phyloP scores from a whole-genome alignment of 2,329 filamentous ascomycete genomes.

The Ophiostoma sp. region DNA sequence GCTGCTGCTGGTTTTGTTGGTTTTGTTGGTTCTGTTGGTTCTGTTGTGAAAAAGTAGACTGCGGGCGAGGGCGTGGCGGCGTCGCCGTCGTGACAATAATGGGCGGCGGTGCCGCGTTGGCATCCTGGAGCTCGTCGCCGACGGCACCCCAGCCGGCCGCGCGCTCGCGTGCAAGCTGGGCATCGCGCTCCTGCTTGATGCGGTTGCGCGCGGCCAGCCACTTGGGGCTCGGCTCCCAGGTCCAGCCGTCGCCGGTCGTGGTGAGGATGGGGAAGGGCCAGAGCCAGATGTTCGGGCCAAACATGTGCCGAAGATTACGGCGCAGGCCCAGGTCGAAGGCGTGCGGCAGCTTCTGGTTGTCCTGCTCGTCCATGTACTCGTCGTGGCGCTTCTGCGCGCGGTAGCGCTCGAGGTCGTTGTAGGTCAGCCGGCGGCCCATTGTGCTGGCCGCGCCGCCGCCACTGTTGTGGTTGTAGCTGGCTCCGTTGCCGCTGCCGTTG shows the following conservation, averaged over 20 bases:
- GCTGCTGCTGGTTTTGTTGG: background rate
- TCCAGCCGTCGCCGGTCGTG: constrained; percentile 88
- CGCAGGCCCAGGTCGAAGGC: constrained; percentile 87
- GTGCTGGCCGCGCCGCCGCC: constrained; percentile 27
- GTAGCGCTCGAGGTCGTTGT: constrained; percentile 50
- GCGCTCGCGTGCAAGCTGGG: constrained; percentile 58
- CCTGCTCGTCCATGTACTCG: constrained; percentile 82
- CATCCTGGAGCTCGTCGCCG: background rate
- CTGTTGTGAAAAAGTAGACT: too few relatives aligned
- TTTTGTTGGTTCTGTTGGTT: background rate
- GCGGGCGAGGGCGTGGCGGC: background rate
- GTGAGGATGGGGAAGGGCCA: constrained; percentile 81
- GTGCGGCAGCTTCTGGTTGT: constrained; percentile 80
- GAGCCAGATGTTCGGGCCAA: constrained; percentile 65
- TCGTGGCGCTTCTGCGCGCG: constrained; percentile 53
- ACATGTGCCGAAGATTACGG: constrained; percentile 72
- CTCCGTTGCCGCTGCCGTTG: background rate
- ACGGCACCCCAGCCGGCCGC: constrained; percentile 60
- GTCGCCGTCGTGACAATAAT: constrained; percentile 15
- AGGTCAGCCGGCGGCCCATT: constrained; percentile 45
- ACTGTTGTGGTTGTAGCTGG: background rate
- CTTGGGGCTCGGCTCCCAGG: constrained; percentile 76
- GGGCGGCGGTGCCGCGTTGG: background rate
- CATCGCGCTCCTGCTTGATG: constrained; percentile 52
- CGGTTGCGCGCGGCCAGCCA: constrained; percentile 69